These are phyloP conservation scores for Geopyxis carbonaria DNA, from an alignment of 495 filamentous ascomycete species.

Conservation along the genomic window DNA sequence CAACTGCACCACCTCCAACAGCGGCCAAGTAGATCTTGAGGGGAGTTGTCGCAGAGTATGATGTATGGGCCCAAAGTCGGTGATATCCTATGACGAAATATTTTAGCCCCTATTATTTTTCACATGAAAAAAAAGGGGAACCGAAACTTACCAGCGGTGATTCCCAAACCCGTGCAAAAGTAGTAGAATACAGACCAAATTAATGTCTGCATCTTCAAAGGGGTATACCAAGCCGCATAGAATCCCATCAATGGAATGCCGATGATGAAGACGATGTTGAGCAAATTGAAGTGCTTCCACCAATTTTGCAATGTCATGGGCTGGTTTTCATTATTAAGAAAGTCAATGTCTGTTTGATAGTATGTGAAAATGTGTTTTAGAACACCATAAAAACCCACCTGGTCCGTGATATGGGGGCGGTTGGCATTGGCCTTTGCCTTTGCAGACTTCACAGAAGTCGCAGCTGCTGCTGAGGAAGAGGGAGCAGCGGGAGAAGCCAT, in stretches of 20 bases:
- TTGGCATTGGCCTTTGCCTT: slow-evolving; percentile 8
- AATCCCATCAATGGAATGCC: slow-evolving; percentile 63
- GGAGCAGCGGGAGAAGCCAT: no score
- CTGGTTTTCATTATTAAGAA: slow-evolving; percentile 19
- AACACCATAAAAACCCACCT: slow-evolving; percentile 16
- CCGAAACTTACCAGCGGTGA: slow-evolving; percentile 53
- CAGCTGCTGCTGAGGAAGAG: no score
- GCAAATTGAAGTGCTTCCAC: slow-evolving; percentile 95
- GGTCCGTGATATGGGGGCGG: slow-evolving; percentile 23
- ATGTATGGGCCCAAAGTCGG: slow-evolving; percentile 86
- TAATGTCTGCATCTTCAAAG: slow-evolving; percentile 56
- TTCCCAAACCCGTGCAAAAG: slow-evolving; percentile 76
- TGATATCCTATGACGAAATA: slow-evolving; percentile 53
- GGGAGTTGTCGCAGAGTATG: slow-evolving; percentile 75
- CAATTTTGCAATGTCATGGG: slow-evolving; percentile 75
- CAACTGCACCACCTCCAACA: slow-evolving; percentile 83
- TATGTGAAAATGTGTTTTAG: no score
- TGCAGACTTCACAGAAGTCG: no score
- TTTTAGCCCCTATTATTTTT: slow-evolving; percentile 3
- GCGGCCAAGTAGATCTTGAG: slow-evolving; percentile 85
- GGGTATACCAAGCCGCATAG: slow-evolving; percentile 66
- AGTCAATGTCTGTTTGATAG: no score
- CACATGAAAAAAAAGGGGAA: background rate
- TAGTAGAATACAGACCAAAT: slow-evolving; percentile 77
- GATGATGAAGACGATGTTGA: slow-evolving; percentile 76